Percentiles rank a stretch among this genome's conserved stretches.
Evolutionary conservation across 148 eudicot species (phyloP).

Genomic region (Silene latifolia): DNA sequence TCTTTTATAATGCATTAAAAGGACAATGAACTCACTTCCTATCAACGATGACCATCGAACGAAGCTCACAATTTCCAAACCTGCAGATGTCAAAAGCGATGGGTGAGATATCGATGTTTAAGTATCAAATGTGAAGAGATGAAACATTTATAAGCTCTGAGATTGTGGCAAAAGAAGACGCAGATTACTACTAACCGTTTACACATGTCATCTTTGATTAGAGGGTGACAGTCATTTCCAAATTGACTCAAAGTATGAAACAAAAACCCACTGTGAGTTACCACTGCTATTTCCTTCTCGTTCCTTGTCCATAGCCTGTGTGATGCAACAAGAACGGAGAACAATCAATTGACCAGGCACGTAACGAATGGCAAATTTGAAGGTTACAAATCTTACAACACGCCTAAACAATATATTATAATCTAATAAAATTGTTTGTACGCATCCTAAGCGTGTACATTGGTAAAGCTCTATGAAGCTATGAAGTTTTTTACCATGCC

Average conservation of each 20-base stretch:
- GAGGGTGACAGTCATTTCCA: conserved; percentile 68
- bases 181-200: conserved; percentile 48
- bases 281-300: conserved; percentile 92
- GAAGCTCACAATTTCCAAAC: conserved; percentile 87
- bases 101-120: not conserved
- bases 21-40: conserved; percentile 43
- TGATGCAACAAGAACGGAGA: conserved; percentile 3
- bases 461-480: too few species aligned
- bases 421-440: too few species aligned
- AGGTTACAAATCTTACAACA: too few species aligned
- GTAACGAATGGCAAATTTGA: too few species aligned
- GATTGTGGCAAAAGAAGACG: not conserved
- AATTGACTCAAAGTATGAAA: conserved; percentile 58
- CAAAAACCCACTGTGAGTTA: conserved; percentile 91
- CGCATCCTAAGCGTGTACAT: too few species aligned
- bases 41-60: conserved; percentile 73
- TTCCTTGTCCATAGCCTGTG: conserved; percentile 72
- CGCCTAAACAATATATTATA: too few species aligned
- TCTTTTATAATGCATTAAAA: not conserved
- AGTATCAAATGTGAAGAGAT: not conserved
- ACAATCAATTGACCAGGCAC: not conserved
- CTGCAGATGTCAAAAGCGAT: conserved; percentile 43
- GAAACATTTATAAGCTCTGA: not conserved
- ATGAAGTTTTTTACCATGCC: too few species aligned
- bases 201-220: conserved; percentile 63